phyloP scores from a whole-genome alignment of 1,284 basidiomycete species.

The Lentinula novae-zelandiae region DNA sequence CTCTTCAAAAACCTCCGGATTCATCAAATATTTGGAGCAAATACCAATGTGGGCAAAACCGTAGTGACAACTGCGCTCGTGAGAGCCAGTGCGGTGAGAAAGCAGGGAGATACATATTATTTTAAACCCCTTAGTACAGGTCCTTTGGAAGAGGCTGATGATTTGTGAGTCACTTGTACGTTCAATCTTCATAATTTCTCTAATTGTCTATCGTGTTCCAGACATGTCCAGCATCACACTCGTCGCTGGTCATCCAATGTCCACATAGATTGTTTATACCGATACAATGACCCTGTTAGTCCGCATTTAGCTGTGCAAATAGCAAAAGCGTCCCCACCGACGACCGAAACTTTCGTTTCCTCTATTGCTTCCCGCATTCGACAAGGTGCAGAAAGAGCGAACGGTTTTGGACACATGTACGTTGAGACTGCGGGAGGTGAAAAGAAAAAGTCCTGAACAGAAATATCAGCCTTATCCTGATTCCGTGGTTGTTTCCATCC shows the following conservation, averaged over 20 bases:
- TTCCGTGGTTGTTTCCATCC: too few relatives aligned
- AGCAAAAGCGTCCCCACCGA: constrained; percentile 34
- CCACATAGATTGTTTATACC: constrained; percentile 74
- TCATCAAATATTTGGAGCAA: constrained; percentile 89
- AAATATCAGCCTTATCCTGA: constrained; percentile 47
- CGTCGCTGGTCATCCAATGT: constrained; percentile 40
- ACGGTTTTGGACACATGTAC: constrained; percentile 62
- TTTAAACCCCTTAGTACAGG: constrained; percentile 93
- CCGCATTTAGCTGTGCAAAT: constrained; percentile 86
- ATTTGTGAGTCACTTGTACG: constrained; percentile 49
- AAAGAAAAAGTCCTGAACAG: constrained; percentile 31
- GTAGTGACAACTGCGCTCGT: constrained; percentile 82
- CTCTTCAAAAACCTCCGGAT: constrained; percentile 79
- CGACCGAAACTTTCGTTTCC: constrained; percentile 68
- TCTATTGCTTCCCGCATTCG: constrained; percentile 65
- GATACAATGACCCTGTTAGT: constrained; percentile 87
- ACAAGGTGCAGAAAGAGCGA: constrained; percentile 35
- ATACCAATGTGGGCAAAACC: constrained; percentile 93
- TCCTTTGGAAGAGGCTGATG: constrained; percentile 75
- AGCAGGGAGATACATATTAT: constrained; percentile 41
- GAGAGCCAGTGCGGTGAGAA: constrained; percentile 58
- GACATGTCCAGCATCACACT: constrained; percentile 68
- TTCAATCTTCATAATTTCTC: too few relatives aligned
- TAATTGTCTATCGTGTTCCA: constrained; percentile 24
- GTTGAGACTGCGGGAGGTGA: constrained; percentile 93